Evolutionary conservation across 2,329 filamentous ascomycete species (phyloP).

Genomic region (Thyridium curvatum): DNA sequence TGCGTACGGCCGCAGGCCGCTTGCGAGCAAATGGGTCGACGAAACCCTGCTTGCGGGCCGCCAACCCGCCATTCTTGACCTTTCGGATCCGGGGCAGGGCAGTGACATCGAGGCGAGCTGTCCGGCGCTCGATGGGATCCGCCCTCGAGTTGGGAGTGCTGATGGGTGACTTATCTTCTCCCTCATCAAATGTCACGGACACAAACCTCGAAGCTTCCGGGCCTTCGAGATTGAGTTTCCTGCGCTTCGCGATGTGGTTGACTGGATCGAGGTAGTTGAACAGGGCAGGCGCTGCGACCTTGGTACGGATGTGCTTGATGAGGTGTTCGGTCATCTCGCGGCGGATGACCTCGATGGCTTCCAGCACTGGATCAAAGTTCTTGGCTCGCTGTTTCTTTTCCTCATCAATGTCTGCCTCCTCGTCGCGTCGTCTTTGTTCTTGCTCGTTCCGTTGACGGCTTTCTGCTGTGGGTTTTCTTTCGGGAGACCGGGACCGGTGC

Average conservation of each 20-base stretch:
- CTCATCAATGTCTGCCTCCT: slow-evolving; percentile 77
- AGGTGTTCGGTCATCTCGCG: slow-evolving; percentile 81
- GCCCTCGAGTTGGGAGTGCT: slow-evolving; percentile 61
- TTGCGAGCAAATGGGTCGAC: slow-evolving; percentile 60
- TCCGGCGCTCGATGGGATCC: slow-evolving; percentile 56
- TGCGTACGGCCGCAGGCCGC: slow-evolving; percentile 51
- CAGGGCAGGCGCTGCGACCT: slow-evolving; percentile 75
- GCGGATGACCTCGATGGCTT: slow-evolving; percentile 73
- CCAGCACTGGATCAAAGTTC: slow-evolving; percentile 82
- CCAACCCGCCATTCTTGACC: slow-evolving; percentile 48
- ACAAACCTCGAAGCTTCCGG: slow-evolving; percentile 52
- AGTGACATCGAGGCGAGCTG: slow-evolving; percentile 51
- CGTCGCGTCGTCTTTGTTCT: slow-evolving; percentile 61
- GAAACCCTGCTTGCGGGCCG: slow-evolving; percentile 56
- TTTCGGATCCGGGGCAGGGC: slow-evolving; percentile 73
- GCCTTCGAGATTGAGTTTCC: slow-evolving; percentile 71
- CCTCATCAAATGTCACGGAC: slow-evolving; percentile 50
- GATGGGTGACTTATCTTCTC: slow-evolving; percentile 53
- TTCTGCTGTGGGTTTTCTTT: slow-evolving; percentile 22
- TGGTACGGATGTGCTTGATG: slow-evolving; percentile 80
- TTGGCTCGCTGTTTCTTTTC: slow-evolving; percentile 84
- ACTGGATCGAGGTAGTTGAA: slow-evolving; percentile 77
- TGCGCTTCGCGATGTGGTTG: slow-evolving; percentile 72
- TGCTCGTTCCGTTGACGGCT: slow-evolving; percentile 54
- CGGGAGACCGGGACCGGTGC: slow-evolving; percentile 27